Evolutionary conservation across 495 filamentous ascomycete genomes (phyloP), one percentile per base, ranked within the genome.

Genomic region (Talaromyces nanjingensis): DNA sequence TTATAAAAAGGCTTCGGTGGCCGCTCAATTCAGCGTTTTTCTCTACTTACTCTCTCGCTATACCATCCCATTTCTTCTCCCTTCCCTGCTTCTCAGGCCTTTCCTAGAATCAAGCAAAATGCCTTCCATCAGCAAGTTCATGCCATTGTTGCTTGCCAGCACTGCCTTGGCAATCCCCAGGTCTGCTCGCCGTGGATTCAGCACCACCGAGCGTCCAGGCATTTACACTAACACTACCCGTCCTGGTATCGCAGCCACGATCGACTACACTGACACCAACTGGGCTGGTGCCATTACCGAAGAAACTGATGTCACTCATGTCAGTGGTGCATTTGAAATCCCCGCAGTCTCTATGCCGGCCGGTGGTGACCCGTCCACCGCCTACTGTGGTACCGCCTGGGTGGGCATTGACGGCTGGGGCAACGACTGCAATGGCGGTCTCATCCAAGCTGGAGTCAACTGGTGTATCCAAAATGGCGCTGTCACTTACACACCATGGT

Each of bases 381-480:
- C 83, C 1, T 62, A 62, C 39, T 62, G 59, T 16, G 59, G 59
- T 22, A 25, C 18, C n/a, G 84, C 83, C n/a, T 88, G 85, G 86
- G 84, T 87, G 12, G 83, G 83, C 14, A 85, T 87, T 55, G 84
- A 87, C 63, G 85, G 83, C 5, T 81, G 83, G 65, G 85, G 81
- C 6, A 87, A 83, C 72, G 59, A 49, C 39, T 62, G 59, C 18
- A 53, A 49, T 61, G 75, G 74, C 11, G 82, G 84, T 1, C 85
- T 87, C 58, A 69, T 89, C 47, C 83, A 87, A 68, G 83, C 86
- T 0, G 87, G 87, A 9, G 72, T 87, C 14, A 85, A 88, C 65
- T 83, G 84, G 66, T 83, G 80, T 55, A 71, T 82, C 55, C 66
- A 74, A 18, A 67, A 72, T 49, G 73, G 73, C 9, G 27, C 72